Percentiles rank a stretch among this genome's conserved stretches.
phyloP scores from a whole-genome alignment of 768 basidiomycete genomes.

The Exidia glandulosa region DNA sequence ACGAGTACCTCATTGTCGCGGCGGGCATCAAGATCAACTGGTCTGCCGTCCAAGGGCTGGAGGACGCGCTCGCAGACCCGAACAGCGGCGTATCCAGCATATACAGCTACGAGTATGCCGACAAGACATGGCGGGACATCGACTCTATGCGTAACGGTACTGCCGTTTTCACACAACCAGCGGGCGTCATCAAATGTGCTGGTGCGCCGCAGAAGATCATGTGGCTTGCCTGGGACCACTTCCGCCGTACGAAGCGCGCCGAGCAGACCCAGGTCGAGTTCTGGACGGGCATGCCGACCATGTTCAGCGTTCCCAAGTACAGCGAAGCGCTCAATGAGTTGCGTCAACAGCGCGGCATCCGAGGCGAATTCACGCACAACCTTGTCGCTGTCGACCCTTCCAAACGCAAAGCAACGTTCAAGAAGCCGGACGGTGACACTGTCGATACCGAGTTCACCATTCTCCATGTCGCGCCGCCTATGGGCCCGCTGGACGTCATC shows the following conservation, averaged over 20 bases:
- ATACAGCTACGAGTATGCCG: conserved; percentile 82
- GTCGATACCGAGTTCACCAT: conserved; percentile 69
- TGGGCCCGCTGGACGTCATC: conserved; percentile 78
- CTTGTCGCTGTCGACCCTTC: conserved; percentile 60
- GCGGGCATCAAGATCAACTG: conserved; percentile 84
- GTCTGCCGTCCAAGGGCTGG: conserved; percentile 51
- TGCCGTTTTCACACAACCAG: conserved; percentile 92
- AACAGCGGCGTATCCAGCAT: conserved; percentile 80
- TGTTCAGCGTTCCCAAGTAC: conserved; percentile 97
- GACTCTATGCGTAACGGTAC: conserved; percentile 63
- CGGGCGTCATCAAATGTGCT: conserved; percentile 88
- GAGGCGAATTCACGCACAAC: conserved; percentile 75
- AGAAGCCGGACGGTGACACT: conserved; percentile 57
- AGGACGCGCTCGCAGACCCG: conserved; percentile 65
- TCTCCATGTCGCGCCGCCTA: conserved; percentile 82
- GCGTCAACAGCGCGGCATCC: conserved; percentile 67
- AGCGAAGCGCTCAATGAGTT: conserved; percentile 74
- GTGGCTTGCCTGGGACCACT: conserved; percentile 94
- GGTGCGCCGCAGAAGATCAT: conserved; percentile 88
- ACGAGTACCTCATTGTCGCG: conserved; percentile 83
- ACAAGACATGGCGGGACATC: conserved; percentile 81
- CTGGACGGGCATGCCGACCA: conserved; percentile 83
- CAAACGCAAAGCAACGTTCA: conserved; percentile 79
- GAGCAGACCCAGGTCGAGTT: conserved; percentile 60
- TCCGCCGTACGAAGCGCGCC: conserved; percentile 45